Evolutionary conservation across 768 basidiomycete species (phyloP), one percentile per base, ranked within the genome.

Genomic region (Phaffia australis): DNA sequence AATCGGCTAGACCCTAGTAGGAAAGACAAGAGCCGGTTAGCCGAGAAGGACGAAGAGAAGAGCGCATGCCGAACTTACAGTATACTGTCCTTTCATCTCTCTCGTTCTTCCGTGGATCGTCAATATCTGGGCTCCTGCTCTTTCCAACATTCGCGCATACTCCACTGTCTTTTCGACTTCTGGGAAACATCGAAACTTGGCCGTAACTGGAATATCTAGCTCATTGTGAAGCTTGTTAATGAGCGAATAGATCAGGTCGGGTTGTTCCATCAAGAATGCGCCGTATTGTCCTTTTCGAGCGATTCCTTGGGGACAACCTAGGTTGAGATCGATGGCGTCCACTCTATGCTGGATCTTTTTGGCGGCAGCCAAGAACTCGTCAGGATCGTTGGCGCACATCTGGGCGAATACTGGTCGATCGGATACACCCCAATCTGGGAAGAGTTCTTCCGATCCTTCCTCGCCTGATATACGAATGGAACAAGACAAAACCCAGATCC

Each of bases 131-230:
- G 94, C 95, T 0, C 95, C 95, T 0, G 95, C 92, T 0, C 84
- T 79, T 77, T 95, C 92, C 50, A 99, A 83, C 92, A 98, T 95
- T 74, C 87, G 83, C 1, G 95, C 95, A 71, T 99, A 99, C 69
- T 85, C 86, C 1, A 98, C 85, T 0, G 94, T 97, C 77, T 87
- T 87, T 72, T 88, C 87, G 30, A 89, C 75, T 0, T 85, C 84
- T 1, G 87, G 83, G 75, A 93, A 97, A 1, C 94, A 85, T 9
- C 95, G 84, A 76, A 97, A 95, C 74, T 99, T 98, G 55, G 91
- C 95, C 0, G 92, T 95, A 2, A 98, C 91, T 1, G 95, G 95
- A n/a, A 95, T 79, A 1, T 82, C 81, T 7, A 99, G 83, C 71
- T 92, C 87, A 47, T 78, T 76, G 74, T 97, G 93, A 0, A 99